Conservation (phyloP, 2,329 filamentous ascomycete species). For the Coccinonectria pachysandricola region DNA sequence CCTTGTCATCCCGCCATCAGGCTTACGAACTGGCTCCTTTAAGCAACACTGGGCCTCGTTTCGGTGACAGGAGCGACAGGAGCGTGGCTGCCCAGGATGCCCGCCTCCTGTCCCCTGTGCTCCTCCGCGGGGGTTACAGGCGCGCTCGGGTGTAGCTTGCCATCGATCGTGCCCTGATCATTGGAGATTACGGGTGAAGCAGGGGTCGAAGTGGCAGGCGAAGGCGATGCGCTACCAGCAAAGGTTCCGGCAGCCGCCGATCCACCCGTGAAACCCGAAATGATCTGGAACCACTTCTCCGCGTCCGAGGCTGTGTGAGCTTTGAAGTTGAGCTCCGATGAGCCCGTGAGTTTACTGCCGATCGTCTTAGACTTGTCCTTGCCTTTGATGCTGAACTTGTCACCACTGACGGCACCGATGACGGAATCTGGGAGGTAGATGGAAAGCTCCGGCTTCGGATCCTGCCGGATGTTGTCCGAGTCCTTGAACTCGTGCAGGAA, state of each 20-base stretch:
- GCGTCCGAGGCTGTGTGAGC: constrained; percentile 73
- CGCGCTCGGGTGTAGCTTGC: constrained; percentile 7
- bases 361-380: constrained; percentile 80
- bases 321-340: constrained; percentile 76
- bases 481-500: constrained; percentile 97
- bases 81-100: constrained; percentile 27
- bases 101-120: constrained; percentile 37
- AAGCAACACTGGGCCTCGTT: constrained; percentile 14
- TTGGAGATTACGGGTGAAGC: constrained; percentile 14
- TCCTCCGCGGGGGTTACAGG: constrained; percentile 9
- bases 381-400: constrained; percentile 91
- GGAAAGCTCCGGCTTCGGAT: constrained; percentile 75
- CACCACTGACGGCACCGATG: constrained; percentile 59
- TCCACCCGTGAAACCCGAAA: constrained; percentile 50
- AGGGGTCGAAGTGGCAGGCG: constrained; percentile 18
- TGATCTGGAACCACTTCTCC: constrained; percentile 72
- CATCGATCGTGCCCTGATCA: constrained; percentile 7
- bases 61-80: constrained; percentile 8
- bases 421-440: constrained; percentile 87
- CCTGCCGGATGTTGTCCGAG: constrained; percentile 59
- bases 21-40: constrained; percentile 8
- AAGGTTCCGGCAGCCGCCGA: constrained; percentile 26
- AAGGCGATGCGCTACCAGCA: constrained; percentile 18
- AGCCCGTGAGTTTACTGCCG: constrained; percentile 69
- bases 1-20: constrained; percentile 8